Evolutionary conservation across 2,329 filamentous ascomycete genomes (phyloP), one percentile per base, ranked within the genome.

Genomic region (Fusarium illudens): DNA sequence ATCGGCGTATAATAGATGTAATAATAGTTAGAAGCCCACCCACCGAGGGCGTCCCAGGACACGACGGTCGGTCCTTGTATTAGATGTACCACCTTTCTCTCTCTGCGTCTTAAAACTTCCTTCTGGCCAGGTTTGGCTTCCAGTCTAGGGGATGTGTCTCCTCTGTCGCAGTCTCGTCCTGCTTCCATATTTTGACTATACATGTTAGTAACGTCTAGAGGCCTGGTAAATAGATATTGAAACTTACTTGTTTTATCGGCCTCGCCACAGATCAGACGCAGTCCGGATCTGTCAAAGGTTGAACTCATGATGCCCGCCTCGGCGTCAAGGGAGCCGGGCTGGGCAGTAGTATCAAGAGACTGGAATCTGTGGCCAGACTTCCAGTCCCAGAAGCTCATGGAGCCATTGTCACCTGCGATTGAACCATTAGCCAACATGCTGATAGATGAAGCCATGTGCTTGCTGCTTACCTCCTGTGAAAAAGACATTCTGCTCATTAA

Each of bases 301-400:
- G 92, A 94, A 76, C 92, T 93, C 91, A 99, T 97, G 71, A 99
- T 89, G 55, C 96, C 96, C 6, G 93, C 90, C 80, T 99, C 96
- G 6, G 96, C 96, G 74, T 98, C 94, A 22, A 99, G 83, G 17
- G 92, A 96, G 51, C 96, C 96, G 0, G 96, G 96, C 78, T 99
- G 96, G 1, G 96, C 96, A 8, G 93, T 93, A 4, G 93, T 97
- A 72, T 99, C 94, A 12, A 95, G 86, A 9, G 89, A 87, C 80
- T 99, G 96, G 82, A 96, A 99, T 49, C 92, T 87, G 77, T 99
- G 89, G 0, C 96, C 96, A 0, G 94, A 92, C 82, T 98, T 98
- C 96, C 96, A 99, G 78, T 99, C 96, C 92, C 94, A 99, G 84
- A 99, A 99, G 71, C 89, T 92, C 84, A 98, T 96, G 33, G 92